Percentiles rank a stretch among this genome's conserved stretches.
Evolutionary conservation across 345 rosid genomes (phyloP).

Genomic region (Camelina neglecta): DNA sequence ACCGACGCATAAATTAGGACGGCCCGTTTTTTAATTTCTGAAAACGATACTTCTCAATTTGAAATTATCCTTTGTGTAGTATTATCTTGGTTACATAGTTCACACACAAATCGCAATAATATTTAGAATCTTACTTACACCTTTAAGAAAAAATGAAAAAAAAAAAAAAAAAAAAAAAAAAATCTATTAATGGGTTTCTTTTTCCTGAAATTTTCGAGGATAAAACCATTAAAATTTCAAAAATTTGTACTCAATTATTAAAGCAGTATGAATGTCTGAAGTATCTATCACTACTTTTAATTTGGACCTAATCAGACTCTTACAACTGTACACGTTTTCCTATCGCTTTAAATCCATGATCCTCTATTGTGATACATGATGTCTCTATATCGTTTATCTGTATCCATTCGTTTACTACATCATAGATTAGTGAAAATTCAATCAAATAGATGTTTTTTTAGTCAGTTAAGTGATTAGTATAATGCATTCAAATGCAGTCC

Average conservation of each 20-base stretch:
- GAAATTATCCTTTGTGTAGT: background rate
- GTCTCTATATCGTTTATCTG: conserved; percentile 22
- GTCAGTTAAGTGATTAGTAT: background rate
- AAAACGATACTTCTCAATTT: background rate
- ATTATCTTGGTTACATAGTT: background rate
- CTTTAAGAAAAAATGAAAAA: background rate
- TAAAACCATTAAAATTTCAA: background rate
- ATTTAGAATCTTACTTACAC: background rate
- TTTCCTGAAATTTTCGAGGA: background rate
- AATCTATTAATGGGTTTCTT: background rate
- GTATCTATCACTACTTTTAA: conserved; percentile 5
- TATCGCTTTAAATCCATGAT: conserved; percentile 1
- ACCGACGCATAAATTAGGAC: conserved; percentile 39
- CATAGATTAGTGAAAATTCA: background rate
- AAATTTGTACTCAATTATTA: background rate
- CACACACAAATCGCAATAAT: background rate
- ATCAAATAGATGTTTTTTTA: background rate
- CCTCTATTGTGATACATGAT: background rate
- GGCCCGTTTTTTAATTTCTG: conserved; percentile 26
- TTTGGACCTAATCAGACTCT: background rate
- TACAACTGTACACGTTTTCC: conserved; percentile 6
- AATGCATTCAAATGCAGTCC: background rate
- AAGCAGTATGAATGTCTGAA: conserved; percentile 4
- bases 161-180: background rate
- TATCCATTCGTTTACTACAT: conserved; percentile 18